Evolutionary conservation across 129 eudicot species (phyloP), one percentile per base, ranked within the genome.

Genomic region (Dittrichia graveolens): DNA sequence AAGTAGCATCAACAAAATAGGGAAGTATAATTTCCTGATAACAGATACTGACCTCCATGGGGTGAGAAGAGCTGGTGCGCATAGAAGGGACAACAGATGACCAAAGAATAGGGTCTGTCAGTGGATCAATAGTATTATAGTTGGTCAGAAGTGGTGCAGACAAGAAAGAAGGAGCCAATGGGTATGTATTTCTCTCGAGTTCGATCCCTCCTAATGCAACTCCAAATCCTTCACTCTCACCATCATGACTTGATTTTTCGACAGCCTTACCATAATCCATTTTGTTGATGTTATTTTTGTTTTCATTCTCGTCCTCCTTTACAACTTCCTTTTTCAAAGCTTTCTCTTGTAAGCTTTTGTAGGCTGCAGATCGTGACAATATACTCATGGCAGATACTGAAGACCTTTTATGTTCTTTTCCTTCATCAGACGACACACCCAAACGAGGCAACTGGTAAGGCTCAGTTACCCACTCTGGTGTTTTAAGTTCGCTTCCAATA

Each of bases 371-470:
- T 48, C 85, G 78, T 35, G 92, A 77, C 77, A 94, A 82, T 76
- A 84, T 90, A 79, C 88, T 88, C 96, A 94, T 76, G 18, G 98
- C 98, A 64, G 98, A 94, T 43, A 79, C 75, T 49, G 82, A 69
- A 11, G 92, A 82, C 71, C 74, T 57, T 79, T 84, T 88, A 44
- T 74, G 79, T 75, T 81, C 85, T 75, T 79, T 74, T 67, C 68
- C 75, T 55, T 82, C 88, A 64, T 58, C 74, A 16, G 87, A 73
- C 15, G 87, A 73, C 15, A 79, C 75, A 34, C 97, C 97, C 71
- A 94, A 80, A 41, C 82, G 87, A 41, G 99, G 99, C 84, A 94
- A 83, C 82, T 88, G 91, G 73, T 90, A 94, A 52, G 97, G 97
- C 81, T 94, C 93, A 1, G 71, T 71, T 61, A 79, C 81, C 78